Conservation (phyloP, 345 rosid genomes). For the Angophora floribunda region DNA sequence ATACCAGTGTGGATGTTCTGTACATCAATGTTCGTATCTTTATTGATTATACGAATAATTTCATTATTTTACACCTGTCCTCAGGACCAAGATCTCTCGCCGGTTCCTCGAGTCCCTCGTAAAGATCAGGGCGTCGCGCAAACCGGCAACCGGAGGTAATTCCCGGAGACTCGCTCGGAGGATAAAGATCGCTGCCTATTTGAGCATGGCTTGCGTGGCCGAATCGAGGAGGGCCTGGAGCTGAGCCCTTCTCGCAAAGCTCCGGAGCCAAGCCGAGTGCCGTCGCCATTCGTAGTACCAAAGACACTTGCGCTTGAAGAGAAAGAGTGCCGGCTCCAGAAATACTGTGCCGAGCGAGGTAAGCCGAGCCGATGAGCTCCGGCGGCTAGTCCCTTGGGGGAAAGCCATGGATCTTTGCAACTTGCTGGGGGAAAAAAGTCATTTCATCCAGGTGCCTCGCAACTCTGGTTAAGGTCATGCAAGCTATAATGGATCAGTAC, state of each 20-base stretch:
- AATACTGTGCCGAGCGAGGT: not conserved
- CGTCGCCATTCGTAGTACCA: not conserved
- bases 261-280: not conserved
- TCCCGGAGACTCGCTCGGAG: not conserved
- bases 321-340: not conserved
- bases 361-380: not conserved
- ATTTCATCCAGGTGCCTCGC: conserved; percentile 20
- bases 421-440: conserved; percentile 28
- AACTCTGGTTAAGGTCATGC: conserved; percentile 28
- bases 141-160: not conserved
- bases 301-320: not conserved
- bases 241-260: conserved; percentile 17
- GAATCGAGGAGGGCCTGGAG: conserved; percentile 25
- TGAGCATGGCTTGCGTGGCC: conserved; percentile 18
- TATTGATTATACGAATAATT: not conserved
- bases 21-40: not conserved
- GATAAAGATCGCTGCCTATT: conserved; percentile 19
- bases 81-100: conserved; percentile 10
- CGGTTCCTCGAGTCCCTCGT: conserved; percentile 10
- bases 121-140: not conserved
- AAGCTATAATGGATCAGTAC: conserved; percentile 10
- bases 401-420: conserved; percentile 11
- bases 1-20: not conserved
- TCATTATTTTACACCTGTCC: not conserved
- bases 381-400: conserved; percentile 28